Base-by-base conservation (phyloP, 176 grass and related monocot species). In the Canna indica region DNA sequence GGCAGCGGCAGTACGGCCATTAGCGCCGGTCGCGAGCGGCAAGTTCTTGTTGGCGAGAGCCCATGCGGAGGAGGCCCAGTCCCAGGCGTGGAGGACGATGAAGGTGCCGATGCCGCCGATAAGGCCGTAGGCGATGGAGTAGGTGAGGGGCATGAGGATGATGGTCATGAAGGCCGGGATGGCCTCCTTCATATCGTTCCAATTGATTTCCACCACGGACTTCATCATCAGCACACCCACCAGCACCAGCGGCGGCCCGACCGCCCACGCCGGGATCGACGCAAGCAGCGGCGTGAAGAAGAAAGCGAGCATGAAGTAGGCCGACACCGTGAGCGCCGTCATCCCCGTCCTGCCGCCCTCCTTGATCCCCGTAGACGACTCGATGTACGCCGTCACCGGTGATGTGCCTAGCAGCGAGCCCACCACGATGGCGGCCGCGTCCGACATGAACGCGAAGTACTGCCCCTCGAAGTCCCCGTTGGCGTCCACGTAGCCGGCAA, bases 81-180 rank as follows among this genome's bases (percentile, higher is more conserved):
- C 68, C 41, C 68, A 70, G 68, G 68, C 41, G 68, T 70, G 68
- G 27, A 70, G 68, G 35, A 50, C 45, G 42, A 70, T 48, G 28
- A 50, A 48, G 41, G 68, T 70, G 44, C 44, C 44, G 42, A 70
- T 70, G 68, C 68, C 68, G 45, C 25, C 68, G 24, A 70, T 70
- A 25, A 70, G 41, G 44, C 68, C 68, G 68, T 70, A 70, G 42
- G 68, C 68, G 68, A 70, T 70, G 68, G 68, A 70, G 44, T 70
- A 70, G 27, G 68, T 70, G 41, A 70, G 45, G 12, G 68, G 68
- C 68, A 70, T 70, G 12, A 70, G 16, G 14, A 48, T 18, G 1
- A 70, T 70, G 44, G 68, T 70, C 42, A 70, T 70, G 68, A 70
- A 70, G 44, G 68, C 68, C 44, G 68, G 68, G 16, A 70, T 31